A percentile compares a stretch with the other conserved stretches of the same genome.
These are phyloP conservation scores for Alternaria solani DNA, from an alignment of 2,329 filamentous ascomycete species.

Conservation along the genomic window DNA sequence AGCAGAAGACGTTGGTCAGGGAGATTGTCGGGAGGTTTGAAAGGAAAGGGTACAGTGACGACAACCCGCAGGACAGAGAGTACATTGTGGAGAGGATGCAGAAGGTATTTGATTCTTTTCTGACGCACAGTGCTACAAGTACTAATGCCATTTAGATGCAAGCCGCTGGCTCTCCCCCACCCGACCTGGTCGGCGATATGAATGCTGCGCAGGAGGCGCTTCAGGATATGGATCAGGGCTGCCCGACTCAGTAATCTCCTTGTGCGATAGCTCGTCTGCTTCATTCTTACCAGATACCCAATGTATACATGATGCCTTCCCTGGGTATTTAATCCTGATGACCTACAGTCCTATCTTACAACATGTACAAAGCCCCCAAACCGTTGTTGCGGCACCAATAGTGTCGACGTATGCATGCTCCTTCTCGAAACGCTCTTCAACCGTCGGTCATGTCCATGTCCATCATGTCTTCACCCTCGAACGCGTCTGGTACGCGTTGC, in stretches of 20 bases:
- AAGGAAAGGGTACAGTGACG: slow-evolving; percentile 79
- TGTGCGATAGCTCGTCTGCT: slow-evolving; percentile 4
- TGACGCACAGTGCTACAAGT: neutral
- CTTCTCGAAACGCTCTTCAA: slow-evolving; percentile 12
- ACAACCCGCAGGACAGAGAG: slow-evolving; percentile 80
- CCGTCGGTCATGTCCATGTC: slow-evolving; percentile 48
- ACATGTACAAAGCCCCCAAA: neutral
- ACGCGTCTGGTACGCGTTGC: slow-evolving; percentile 6
- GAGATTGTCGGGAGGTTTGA: slow-evolving; percentile 94
- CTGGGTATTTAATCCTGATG: neutral
- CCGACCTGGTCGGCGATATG: slow-evolving; percentile 91
- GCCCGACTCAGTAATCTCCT: slow-evolving; percentile 65
- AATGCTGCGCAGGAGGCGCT: slow-evolving; percentile 77
- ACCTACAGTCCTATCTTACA: neutral
- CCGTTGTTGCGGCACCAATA: neutral
- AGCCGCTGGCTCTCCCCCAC: slow-evolving; percentile 87
- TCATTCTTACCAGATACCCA: slow-evolving; percentile 36
- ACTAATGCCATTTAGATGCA: slow-evolving; percentile 76
- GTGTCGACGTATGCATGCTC: neutral
- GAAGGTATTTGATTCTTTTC: slow-evolving; percentile 66
- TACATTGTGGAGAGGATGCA: slow-evolving; percentile 99
- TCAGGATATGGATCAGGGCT: slow-evolving; percentile 65
- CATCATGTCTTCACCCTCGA: slow-evolving; percentile 42
- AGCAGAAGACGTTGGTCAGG: slow-evolving; percentile 78
- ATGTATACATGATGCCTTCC: slow-evolving; percentile 16